Evolutionary conservation across 306 rosid species (phyloP).

Genomic region (Potentilla sterilis): DNA sequence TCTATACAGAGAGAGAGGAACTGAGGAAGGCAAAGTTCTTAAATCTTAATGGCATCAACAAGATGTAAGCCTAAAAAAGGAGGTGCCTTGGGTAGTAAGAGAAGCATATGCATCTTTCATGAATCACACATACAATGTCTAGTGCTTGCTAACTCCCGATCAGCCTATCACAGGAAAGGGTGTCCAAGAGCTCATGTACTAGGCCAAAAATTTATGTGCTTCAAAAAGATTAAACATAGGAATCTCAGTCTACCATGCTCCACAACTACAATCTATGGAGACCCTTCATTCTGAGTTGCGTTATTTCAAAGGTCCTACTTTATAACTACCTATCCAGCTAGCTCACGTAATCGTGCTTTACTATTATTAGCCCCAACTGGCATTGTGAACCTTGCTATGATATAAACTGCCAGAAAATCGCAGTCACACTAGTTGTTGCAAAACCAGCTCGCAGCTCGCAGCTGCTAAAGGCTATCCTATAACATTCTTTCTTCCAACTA

Average conservation of each 20-base stretch:
- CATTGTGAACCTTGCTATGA: neutral
- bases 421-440: neutral
- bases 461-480: neutral
- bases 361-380: neutral
- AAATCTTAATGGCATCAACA: conserved; percentile 1
- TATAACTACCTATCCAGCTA: neutral
- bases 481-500: neutral
- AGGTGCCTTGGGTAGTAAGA: neutral
- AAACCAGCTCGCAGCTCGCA: neutral
- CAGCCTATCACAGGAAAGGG: neutral
- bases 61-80: neutral
- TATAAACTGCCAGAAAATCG: neutral
- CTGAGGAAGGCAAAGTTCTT: neutral
- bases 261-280: neutral
- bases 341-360: neutral
- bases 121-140: neutral
- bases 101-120: neutral
- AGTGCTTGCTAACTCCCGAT: neutral
- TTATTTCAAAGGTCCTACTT: neutral
- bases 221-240: neutral
- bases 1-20: neutral
- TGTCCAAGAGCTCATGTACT: neutral
- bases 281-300: neutral
- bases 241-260: neutral
- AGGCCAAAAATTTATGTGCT: neutral